These are phyloP conservation scores for Mycena metata DNA, from an alignment of 768 basidiomycete genomes.

Conservation along the genomic window DNA sequence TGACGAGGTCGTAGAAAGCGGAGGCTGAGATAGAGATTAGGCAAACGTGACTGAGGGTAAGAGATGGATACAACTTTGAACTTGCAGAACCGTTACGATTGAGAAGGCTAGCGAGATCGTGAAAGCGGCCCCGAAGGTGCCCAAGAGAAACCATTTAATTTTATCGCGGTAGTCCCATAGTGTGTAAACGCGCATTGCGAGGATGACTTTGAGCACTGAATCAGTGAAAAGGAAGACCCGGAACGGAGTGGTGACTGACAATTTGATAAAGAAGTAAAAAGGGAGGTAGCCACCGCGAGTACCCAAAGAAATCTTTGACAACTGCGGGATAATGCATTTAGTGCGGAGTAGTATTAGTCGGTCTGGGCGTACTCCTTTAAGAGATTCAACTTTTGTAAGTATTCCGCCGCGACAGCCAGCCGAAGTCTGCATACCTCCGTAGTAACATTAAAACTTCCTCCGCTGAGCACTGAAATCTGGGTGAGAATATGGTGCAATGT, in stretches of 20 bases:
- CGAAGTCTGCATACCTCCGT: not conserved
- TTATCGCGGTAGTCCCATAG: constrained; percentile 18
- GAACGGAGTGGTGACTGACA: not conserved
- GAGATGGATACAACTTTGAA: constrained; percentile 9
- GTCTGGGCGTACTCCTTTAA: constrained; percentile 1
- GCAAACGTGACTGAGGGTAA: not conserved
- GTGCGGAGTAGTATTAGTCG: too few species aligned
- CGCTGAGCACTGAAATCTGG: constrained; percentile 6
- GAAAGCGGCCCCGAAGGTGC: constrained; percentile 13
- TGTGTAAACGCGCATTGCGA: constrained; percentile 22
- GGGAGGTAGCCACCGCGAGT: constrained; percentile 1
- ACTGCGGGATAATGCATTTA: not conserved
- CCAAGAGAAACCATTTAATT: constrained; percentile 17
- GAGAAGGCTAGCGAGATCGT: constrained; percentile 2
- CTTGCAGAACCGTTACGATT: not conserved
- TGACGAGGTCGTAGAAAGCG: constrained; percentile 4
- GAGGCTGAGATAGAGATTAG: not conserved
- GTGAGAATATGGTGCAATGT: not conserved
- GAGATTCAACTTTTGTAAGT: not conserved
- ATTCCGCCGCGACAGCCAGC: too few species aligned
- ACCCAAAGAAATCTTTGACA: constrained; percentile 15
- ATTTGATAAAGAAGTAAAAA: constrained; percentile 20
- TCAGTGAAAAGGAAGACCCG: not conserved
- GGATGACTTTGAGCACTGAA: constrained; percentile 4
- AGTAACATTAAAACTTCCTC: not conserved